Conservation (phyloP, 2,329 filamentous ascomycete species). For the Aaosphaeria pasadenensis region DNA sequence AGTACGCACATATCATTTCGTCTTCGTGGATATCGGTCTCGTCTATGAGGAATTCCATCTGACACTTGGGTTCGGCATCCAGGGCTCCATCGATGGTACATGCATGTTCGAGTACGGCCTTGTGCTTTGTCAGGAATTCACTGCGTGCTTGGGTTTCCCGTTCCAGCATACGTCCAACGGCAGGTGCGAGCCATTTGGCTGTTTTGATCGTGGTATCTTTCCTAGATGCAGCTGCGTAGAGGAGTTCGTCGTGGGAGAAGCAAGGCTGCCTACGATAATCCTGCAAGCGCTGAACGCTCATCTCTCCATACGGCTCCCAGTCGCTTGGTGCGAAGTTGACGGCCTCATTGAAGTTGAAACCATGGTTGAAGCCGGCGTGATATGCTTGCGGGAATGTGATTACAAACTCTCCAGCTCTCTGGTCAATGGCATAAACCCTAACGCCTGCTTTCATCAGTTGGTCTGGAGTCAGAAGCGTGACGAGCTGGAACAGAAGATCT, state of each 20-base stretch:
- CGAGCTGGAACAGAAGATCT: conserved; percentile 91
- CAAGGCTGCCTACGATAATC: conserved; percentile 88
- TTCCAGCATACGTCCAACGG: conserved; percentile 72
- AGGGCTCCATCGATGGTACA: conserved; percentile 54
- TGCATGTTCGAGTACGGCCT: conserved; percentile 38
- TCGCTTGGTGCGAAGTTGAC: conserved; percentile 95
- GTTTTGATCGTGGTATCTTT: conserved; percentile 77
- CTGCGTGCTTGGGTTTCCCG: conserved; percentile 69
- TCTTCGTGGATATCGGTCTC: conserved; percentile 81
- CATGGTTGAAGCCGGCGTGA: conserved; percentile 97
- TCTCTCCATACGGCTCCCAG: conserved; percentile 89
- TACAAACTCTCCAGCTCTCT: conserved; percentile 92
- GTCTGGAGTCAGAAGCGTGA: conserved; percentile 92
- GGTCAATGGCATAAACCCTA: conserved; percentile 90
- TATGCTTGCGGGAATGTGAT: conserved; percentile 97
- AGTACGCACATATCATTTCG: conserved; percentile 86
- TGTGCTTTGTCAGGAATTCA: conserved; percentile 66
- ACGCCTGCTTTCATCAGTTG: conserved; percentile 92
- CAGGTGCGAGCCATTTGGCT: conserved; percentile 91
- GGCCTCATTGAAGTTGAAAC: conserved; percentile 97
- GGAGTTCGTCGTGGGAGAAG: conserved; percentile 93
- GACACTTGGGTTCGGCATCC: conserved; percentile 22
- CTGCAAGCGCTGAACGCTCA: conserved; percentile 81
- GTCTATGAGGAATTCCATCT: conserved; percentile 31
- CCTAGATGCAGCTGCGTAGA: conserved; percentile 75